Evolutionary conservation across 345 rosid genomes (phyloP).

Genomic region (Euphorbia pulcherrima): DNA sequence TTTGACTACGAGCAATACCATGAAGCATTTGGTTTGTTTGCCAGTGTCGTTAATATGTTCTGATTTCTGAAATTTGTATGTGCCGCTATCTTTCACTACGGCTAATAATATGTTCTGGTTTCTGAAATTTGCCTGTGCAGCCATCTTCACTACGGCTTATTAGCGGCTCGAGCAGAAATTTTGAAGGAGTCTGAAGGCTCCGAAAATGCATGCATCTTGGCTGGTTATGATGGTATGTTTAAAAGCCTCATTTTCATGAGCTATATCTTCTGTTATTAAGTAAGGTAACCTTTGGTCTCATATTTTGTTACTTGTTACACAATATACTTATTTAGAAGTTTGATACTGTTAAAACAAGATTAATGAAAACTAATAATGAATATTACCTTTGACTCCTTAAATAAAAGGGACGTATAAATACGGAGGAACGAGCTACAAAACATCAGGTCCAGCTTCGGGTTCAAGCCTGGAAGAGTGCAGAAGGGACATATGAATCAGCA

Average conservation of each 20-base stretch:
- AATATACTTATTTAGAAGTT: no score
- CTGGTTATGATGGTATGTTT: constrained; percentile 70
- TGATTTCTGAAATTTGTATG: no score
- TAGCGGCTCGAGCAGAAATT: constrained; percentile 96
- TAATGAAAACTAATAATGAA: background rate
- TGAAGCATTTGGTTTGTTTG: background rate
- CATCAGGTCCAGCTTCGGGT: constrained; percentile 55
- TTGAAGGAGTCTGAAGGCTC: constrained; percentile 60
- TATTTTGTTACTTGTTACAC: no score
- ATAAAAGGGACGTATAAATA: constrained; percentile 63
- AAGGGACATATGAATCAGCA: constrained; percentile 67
- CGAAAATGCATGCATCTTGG: constrained; percentile 73
- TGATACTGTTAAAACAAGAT: no score
- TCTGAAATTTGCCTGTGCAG: constrained; percentile 43
- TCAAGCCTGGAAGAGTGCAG: constrained; percentile 70
- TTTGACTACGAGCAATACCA: background rate
- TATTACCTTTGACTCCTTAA: background rate
- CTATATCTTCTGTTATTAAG: no score
- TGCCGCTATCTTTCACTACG: no score
- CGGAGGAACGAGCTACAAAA: constrained; percentile 60
- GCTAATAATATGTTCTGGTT: constrained; percentile 24
- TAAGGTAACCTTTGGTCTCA: no score
- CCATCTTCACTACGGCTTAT: constrained; percentile 85
- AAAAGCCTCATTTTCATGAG: constrained; percentile 11
- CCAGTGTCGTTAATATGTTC: constrained; percentile 5